A percentile compares a stretch with the other conserved stretches of the same genome.
Conservation (phyloP, 1,284 basidiomycete genomes). For the Gomphus bonarii region DNA sequence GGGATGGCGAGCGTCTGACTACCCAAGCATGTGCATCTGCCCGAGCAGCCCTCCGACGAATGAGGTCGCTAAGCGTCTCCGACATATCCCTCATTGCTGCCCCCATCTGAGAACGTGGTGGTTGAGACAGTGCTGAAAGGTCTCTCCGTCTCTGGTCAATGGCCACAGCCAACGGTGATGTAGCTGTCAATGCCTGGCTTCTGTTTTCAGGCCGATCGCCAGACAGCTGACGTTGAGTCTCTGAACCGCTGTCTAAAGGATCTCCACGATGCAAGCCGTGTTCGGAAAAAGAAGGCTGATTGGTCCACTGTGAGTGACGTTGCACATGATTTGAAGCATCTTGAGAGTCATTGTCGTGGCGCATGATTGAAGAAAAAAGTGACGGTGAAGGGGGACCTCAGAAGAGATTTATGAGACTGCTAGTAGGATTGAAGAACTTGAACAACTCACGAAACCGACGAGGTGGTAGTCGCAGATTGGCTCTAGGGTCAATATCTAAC, state of each 20-base stretch:
- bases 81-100: not conserved
- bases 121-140: not conserved
- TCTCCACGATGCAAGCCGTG: not conserved
- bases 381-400: not conserved
- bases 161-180: not conserved
- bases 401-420: not conserved
- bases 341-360: not conserved
- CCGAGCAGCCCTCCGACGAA: conserved; percentile 6
- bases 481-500: not conserved
- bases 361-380: not conserved
- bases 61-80: conserved; percentile 8
- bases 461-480: not conserved
- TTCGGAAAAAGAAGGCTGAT: not conserved
- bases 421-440: not conserved
- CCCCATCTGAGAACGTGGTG: not conserved
- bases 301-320: not conserved
- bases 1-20: not conserved
- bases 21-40: conserved; percentile 1
- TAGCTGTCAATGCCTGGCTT: not conserved
- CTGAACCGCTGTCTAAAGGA: not conserved
- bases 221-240: not conserved
- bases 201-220: not conserved
- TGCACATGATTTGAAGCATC: not conserved
- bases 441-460: not conserved
- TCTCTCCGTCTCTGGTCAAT: not conserved